phyloP scores from a whole-genome alignment of 179 eudicot genomes.

The Sideroxylon spinosum region DNA sequence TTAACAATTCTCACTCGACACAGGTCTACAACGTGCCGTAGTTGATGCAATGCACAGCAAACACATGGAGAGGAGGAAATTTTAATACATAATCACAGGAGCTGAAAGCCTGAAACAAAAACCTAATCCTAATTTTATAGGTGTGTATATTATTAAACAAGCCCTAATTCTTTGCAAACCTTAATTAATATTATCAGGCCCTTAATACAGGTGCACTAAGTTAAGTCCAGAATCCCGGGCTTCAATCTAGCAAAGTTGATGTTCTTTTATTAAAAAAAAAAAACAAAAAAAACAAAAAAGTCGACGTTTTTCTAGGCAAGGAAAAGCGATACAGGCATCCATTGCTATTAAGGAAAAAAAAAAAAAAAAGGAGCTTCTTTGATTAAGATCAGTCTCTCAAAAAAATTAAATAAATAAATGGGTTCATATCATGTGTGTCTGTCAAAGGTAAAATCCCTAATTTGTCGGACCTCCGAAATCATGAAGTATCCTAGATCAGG shows the following conservation, averaged over 20 bases:
- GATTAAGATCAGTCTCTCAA: no score
- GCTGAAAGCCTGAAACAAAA: not conserved
- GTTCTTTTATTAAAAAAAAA: no score
- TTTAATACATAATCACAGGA: no score
- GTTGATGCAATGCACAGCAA: not conserved
- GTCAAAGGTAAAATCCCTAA: no score
- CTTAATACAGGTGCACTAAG: not conserved
- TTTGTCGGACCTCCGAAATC: no score
- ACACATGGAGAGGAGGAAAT: not conserved
- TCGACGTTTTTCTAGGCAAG: not conserved
- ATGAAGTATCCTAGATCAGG: no score
- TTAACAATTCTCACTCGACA: not conserved
- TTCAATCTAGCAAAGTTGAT: no score
- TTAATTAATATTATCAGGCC: not conserved
- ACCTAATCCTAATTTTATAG: not conserved
- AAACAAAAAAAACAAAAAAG: not conserved
- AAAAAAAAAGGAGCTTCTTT: no score
- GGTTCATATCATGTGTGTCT: no score
- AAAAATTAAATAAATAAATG: no score
- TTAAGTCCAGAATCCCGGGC: no score
- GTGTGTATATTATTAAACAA: not conserved
- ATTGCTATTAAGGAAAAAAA: no score
- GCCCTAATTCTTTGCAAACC: not conserved
- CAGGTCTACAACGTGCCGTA: not conserved
- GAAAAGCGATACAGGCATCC: not conserved